Conservation (phyloP, 495 filamentous ascomycete genomes). For the Penicillium antarcticum region DNA sequence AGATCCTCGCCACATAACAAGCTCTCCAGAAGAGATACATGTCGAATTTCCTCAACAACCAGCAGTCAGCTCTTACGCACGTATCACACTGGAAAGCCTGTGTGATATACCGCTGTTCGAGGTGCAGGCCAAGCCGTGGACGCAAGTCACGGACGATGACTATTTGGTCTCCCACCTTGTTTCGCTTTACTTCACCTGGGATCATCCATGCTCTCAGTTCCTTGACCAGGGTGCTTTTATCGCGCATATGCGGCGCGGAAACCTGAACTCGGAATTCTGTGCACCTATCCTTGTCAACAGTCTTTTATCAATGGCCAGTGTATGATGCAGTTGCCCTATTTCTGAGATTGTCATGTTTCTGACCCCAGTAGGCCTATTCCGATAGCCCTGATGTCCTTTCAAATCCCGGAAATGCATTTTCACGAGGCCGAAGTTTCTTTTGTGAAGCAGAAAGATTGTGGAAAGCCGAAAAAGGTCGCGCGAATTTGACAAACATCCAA, state of each 20-base stretch:
- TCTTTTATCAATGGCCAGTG: slow-evolving; percentile 38
- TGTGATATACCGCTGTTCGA: slow-evolving; percentile 35
- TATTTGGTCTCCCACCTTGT: slow-evolving; percentile 46
- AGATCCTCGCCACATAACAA: slow-evolving; percentile 8
- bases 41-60: slow-evolving; percentile 5
- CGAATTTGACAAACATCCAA: slow-evolving; percentile 34
- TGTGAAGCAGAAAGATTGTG: slow-evolving; percentile 34
- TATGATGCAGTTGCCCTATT: slow-evolving; percentile 14
- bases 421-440: slow-evolving; percentile 32
- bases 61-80: slow-evolving; percentile 18
- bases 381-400: slow-evolving; percentile 48
- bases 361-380: slow-evolving; percentile 32
- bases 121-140: slow-evolving; percentile 44
- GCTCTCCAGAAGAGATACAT: slow-evolving; percentile 12
- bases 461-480: slow-evolving; percentile 31
- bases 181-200: slow-evolving; percentile 46
- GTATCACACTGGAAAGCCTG: slow-evolving; percentile 34
- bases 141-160: slow-evolving; percentile 40
- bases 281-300: slow-evolving; percentile 38
- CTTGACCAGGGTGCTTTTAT: slow-evolving; percentile 36
- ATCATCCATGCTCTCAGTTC: slow-evolving; percentile 36
- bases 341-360: not conserved
- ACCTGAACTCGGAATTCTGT: slow-evolving; percentile 29
- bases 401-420: slow-evolving; percentile 19
- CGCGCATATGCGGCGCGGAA: slow-evolving; percentile 24